Percentiles rank a stretch among this genome's conserved stretches.
These are phyloP conservation scores for Tricholoma matsutake DNA, from an alignment of 768 basidiomycete genomes.

Conservation along the genomic window DNA sequence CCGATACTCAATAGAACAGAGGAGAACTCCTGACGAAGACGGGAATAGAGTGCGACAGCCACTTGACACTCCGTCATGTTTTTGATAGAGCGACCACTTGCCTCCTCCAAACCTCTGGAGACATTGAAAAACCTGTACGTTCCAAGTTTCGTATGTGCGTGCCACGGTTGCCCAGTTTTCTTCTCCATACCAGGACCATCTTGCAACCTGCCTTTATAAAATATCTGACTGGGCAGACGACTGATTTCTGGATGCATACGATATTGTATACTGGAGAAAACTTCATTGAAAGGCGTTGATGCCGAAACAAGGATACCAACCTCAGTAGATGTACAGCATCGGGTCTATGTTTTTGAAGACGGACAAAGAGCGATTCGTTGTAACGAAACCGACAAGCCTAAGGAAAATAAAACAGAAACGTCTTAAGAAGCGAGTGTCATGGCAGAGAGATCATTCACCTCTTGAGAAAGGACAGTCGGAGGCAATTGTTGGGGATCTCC, in stretches of 20 bases:
- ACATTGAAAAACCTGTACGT: conserved; percentile 91
- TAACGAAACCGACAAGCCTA: conserved; percentile 73
- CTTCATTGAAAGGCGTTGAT: conserved; percentile 1
- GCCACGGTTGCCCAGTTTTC: conserved; percentile 88
- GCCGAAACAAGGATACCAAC: conserved; percentile 35
- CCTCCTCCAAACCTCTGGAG: conserved; percentile 61
- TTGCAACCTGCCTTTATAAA: conserved; percentile 75
- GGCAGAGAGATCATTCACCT: conserved; percentile 26
- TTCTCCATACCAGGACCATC: conserved; percentile 88
- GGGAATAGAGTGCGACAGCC: conserved; percentile 73
- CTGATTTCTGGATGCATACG: conserved; percentile 99
- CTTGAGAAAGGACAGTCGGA: conserved; percentile 65
- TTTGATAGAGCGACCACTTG: conserved; percentile 64
- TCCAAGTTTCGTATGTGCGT: conserved; percentile 70
- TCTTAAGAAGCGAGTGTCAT: not conserved
- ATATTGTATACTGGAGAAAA: conserved; percentile 81
- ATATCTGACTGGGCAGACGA: conserved; percentile 79
- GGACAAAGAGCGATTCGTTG: conserved; percentile 90
- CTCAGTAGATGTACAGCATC: conserved; percentile 90
- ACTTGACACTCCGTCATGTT: conserved; percentile 73
- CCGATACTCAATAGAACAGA: conserved; percentile 45
- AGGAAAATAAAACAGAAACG: conserved; percentile 2
- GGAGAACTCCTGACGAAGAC: conserved; percentile 63
- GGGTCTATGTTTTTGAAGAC: conserved; percentile 75
- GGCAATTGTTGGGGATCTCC: conserved; percentile 97